Evolutionary conservation across 2,329 filamentous ascomycete species (phyloP).

Genomic region (Aspergillus tubingensis): DNA sequence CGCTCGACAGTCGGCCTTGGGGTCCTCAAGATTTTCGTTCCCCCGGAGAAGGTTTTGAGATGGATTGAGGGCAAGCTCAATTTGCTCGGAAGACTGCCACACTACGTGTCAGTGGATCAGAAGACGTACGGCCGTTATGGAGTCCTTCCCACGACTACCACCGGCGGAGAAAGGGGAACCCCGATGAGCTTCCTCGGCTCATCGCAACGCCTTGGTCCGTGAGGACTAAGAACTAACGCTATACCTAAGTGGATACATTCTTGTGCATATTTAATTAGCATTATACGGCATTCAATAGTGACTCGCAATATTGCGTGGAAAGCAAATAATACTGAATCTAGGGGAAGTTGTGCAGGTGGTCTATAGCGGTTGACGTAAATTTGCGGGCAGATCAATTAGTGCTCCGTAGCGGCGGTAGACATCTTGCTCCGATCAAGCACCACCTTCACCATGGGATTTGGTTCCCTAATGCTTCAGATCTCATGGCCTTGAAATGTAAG

Average conservation of each 20-base stretch:
- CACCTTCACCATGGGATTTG: slow-evolving; percentile 23
- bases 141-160: slow-evolving; percentile 67
- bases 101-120: slow-evolving; percentile 93
- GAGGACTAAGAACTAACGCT: slow-evolving; percentile 28
- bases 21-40: slow-evolving; percentile 84
- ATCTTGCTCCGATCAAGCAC: slow-evolving; percentile 3
- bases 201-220: slow-evolving; percentile 70
- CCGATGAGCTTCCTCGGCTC: slow-evolving; percentile 62
- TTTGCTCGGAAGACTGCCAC: slow-evolving; percentile 77
- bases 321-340: slow-evolving; percentile 14
- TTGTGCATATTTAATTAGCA: slow-evolving; percentile 35
- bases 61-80: slow-evolving; percentile 90
- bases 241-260: slow-evolving; percentile 19
- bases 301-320: slow-evolving; percentile 9
- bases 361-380: slow-evolving; percentile 35
- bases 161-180: slow-evolving; percentile 37
- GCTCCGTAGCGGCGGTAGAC: not conserved
- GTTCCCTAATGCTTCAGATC: slow-evolving; percentile 29
- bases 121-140: slow-evolving; percentile 94
- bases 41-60: slow-evolving; percentile 81
- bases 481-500: slow-evolving; percentile 47
- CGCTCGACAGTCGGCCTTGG: slow-evolving; percentile 69
- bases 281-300: slow-evolving; percentile 13
- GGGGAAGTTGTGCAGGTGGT: slow-evolving; percentile 35
- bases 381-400: slow-evolving; percentile 17